phyloP scores from a whole-genome alignment of 306 rosid genomes.

The Castanospermum australe region DNA sequence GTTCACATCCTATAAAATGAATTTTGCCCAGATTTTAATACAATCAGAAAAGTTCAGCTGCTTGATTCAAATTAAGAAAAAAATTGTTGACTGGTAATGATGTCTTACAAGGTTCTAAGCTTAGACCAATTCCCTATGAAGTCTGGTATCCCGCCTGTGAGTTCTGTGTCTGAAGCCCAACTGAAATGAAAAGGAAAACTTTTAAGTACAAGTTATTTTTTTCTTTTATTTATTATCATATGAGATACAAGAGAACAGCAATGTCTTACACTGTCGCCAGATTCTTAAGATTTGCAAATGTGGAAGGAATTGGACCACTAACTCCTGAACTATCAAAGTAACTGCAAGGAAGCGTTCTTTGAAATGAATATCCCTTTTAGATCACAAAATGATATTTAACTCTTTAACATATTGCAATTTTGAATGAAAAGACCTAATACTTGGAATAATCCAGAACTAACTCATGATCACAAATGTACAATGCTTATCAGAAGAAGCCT shows the following conservation, averaged over 20 bases:
- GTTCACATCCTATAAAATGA: neutral
- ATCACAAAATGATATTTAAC: neutral
- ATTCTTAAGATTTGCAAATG: constrained; percentile 60
- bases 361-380: constrained; percentile 7
- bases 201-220: too few species aligned
- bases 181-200: constrained; percentile 43
- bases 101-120: constrained; percentile 64
- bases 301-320: constrained; percentile 74
- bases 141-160: constrained; percentile 69
- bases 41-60: neutral
- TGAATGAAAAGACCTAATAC: neutral
- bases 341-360: constrained; percentile 42
- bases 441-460: neutral
- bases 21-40: neutral
- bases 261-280: constrained; percentile 55
- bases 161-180: constrained; percentile 64
- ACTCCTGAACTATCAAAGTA: constrained; percentile 74
- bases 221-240: neutral
- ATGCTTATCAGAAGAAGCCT: neutral
- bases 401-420: neutral
- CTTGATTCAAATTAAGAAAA: neutral
- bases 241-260: neutral
- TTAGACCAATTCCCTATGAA: constrained; percentile 74
- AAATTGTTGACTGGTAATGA: neutral
- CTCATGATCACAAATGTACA: neutral